Evolutionary conservation across 495 filamentous ascomycete species (phyloP), one percentile per base, ranked within the genome.

Genomic region (Massariosphaeria phaeospora): DNA sequence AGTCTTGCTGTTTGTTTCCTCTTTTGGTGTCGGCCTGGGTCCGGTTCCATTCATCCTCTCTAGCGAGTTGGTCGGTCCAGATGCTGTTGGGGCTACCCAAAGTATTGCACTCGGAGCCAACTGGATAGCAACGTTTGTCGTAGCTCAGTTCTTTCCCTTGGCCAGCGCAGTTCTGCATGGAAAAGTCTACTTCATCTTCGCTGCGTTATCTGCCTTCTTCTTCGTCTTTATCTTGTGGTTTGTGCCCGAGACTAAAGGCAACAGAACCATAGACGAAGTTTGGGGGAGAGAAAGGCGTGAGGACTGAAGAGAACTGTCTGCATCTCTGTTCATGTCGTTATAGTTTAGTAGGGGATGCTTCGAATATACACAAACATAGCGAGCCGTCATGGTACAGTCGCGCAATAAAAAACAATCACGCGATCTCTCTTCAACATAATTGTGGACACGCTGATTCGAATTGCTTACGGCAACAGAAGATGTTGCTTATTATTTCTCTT

Each of bases 21-120:
- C 83, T 61, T 98, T 97, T 59, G 91, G 86, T 2, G 74, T 95
- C n/a, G 93, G 93, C 1, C 75, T 98, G 0, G 93, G 93, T 0
- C 94, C 93, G 0, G 84, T 98, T 2, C 93, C 93, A 0, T 98
- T 97, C 72, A 91, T 96, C 61, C 77, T 98, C 27, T 83, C 90
- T 0, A 85, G 84, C 2, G 91, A 96, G 70, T 79, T 95, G 2
- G 94, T 96, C 3, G 86, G 83, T 0, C 82, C 86, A 2, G 86
- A 91, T 60, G 91, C 91, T 0, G 89, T 96, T 0, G 91, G 90
- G 0, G 88, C 91, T 0, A 84, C 87, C 3, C 93, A 98, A 69
- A 84, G 80, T 29, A 88, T 86, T 73, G 88, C 84, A 0, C 69
- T 97, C 29, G 86, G 84, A 0, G 85, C 88, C 1, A 98, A 89